Conservation (phyloP, 2,329 filamentous ascomycete species). For the Diplodia seriata region DNA sequence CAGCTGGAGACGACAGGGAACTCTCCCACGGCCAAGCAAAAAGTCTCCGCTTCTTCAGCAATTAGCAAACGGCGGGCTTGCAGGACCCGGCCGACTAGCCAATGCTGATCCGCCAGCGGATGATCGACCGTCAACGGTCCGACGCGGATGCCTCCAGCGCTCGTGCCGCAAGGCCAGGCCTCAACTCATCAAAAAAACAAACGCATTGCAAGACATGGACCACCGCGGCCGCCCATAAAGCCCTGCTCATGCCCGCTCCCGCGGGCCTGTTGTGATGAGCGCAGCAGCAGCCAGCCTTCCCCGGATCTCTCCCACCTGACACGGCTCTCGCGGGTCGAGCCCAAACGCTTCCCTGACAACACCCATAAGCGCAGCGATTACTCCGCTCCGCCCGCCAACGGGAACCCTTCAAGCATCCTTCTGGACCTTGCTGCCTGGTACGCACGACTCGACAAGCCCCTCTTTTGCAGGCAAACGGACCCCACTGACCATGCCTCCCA, state of each 20-base stretch:
- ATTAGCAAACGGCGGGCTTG: slow-evolving; percentile 1
- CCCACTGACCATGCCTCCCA: background rate
- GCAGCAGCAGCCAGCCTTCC: slow-evolving; percentile 18
- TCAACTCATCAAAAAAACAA: slow-evolving; percentile 30
- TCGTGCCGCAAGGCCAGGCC: slow-evolving; percentile 6
- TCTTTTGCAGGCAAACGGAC: slow-evolving; percentile 8
- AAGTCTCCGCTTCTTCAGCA: slow-evolving; percentile 4
- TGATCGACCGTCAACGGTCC: slow-evolving; percentile 30
- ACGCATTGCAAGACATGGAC: slow-evolving; percentile 18
- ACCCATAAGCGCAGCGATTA: slow-evolving; percentile 22
- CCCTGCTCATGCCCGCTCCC: slow-evolving; percentile 23
- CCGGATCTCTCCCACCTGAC: slow-evolving; percentile 28
- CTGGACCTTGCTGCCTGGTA: slow-evolving; percentile 25
- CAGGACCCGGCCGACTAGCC: slow-evolving; percentile 13
- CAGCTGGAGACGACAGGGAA: background rate
- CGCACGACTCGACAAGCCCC: slow-evolving; percentile 14
- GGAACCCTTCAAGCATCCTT: slow-evolving; percentile 9
- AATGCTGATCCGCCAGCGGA: slow-evolving; percentile 30
- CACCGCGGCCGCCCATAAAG: slow-evolving; percentile 23
- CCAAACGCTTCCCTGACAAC: slow-evolving; percentile 28
- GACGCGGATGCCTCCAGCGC: slow-evolving; percentile 30
- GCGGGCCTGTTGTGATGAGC: slow-evolving; percentile 24
- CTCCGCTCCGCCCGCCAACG: slow-evolving; percentile 23
- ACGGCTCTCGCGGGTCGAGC: slow-evolving; percentile 28
- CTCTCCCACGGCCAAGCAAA: background rate